phyloP scores from a whole-genome alignment of 106 monocot genomes.

The Dendrobium chrysotoxum region DNA sequence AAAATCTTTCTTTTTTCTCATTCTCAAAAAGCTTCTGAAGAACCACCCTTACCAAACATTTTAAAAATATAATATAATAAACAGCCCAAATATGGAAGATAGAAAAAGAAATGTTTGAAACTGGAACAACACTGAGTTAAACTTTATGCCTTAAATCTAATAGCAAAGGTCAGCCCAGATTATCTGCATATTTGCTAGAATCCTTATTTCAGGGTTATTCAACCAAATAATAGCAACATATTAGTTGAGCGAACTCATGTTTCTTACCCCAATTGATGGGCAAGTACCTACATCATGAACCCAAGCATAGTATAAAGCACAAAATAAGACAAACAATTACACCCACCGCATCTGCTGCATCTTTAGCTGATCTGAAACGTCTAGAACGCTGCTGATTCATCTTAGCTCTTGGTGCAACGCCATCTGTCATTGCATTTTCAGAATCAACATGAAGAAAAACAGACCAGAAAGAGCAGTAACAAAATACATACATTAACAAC shows the following conservation, averaged over 20 bases:
- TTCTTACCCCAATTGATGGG: background rate
- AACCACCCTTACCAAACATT: background rate
- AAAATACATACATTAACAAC: background rate
- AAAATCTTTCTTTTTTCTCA: too few species aligned
- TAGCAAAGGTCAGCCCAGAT: background rate
- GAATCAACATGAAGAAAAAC: conserved; percentile 6
- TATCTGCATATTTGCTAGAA: background rate
- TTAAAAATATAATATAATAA: background rate
- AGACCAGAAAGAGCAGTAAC: background rate
- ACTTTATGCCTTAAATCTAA: background rate
- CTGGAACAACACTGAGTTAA: background rate
- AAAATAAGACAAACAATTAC: background rate
- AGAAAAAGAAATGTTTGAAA: background rate
- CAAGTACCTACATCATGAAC: background rate
- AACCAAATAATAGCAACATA: background rate
- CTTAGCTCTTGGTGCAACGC: conserved; percentile 98
- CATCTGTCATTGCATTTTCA: conserved; percentile 42
- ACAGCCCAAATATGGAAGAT: background rate
- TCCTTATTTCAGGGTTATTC: background rate
- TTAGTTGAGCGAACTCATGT: background rate
- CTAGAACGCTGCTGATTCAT: conserved; percentile 99
- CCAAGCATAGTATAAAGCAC: background rate
- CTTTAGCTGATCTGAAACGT: conserved; percentile 98
- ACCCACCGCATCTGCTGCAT: conserved; percentile 91
- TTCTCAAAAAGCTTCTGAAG: background rate